Evolutionary conservation across 768 basidiomycete genomes (phyloP), one percentile per base, ranked within the genome.

Genomic region (Suillus subaureus): DNA sequence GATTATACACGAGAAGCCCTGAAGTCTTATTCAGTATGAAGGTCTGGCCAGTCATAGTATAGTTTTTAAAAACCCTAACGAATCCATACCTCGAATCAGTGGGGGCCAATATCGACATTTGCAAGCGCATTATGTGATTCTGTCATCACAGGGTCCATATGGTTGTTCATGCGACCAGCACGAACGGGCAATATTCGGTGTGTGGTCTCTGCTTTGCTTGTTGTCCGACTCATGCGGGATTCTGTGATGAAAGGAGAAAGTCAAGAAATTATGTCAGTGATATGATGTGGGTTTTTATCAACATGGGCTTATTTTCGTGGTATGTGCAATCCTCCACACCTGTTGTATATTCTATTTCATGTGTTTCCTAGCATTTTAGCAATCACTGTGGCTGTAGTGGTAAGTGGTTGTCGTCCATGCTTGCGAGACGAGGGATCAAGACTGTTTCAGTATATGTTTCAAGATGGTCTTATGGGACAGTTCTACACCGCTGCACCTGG

Each of bases 261-360:
- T 58, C 57, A 58, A 58, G 16, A 9, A 18, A 67, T n/a, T 69
- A 67, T 13, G 61, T 74, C 66, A 67, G 40, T 57, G 64, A 37
- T 42, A 35, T 73, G 51, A 70, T 55, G 54, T n/a, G 54, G 54
- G 7, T 63, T 2, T 6, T 72, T 43, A n/a, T 71, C 4, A 63
- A 73, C 26, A 71, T 71, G 70, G 70, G 72, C 21, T 21, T 69
- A 23, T 60, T 72, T n/a, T 63, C 66, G 3, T 67, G 57, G 72
- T 72, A 52, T 54, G 72, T 62, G 3, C 33, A 64, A 26, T 39
- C 12, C 57, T 21, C 21, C 33, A 13, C 35, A 37, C 18, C 21
- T 18, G 9, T 6, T n/a, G 45, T 47, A 0, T 1, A 40, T 21
- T 12, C 2, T 26, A 12, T 9, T 18, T 21, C 26, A 58, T 8